These are phyloP conservation scores for Candida wancherniae DNA, from an alignment of 805 yeast genomes.

Conservation along the genomic window DNA sequence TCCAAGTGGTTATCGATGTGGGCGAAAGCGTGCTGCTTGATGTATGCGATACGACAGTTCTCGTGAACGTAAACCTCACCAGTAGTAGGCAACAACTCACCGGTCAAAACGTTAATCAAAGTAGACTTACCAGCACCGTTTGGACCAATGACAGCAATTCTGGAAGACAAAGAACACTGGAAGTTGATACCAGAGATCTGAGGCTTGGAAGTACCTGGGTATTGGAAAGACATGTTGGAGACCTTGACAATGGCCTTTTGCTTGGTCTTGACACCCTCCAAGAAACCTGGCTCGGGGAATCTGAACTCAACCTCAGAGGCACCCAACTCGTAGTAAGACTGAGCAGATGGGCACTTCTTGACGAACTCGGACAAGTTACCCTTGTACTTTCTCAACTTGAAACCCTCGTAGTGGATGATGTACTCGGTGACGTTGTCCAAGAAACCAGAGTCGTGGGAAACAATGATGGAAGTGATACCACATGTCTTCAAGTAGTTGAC, in stretches of 20 bases:
- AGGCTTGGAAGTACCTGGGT: slow-evolving; percentile 97
- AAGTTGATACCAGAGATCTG: slow-evolving; percentile 86
- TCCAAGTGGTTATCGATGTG: slow-evolving; percentile 98
- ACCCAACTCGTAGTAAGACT: slow-evolving; percentile 97
- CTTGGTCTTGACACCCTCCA: slow-evolving; percentile 99
- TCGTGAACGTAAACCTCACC: slow-evolving; percentile 99
- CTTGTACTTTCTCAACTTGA: slow-evolving; percentile 98
- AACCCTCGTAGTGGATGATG: slow-evolving; percentile 99
- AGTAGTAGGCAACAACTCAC: slow-evolving; percentile 95
- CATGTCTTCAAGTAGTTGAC: slow-evolving; percentile 98
- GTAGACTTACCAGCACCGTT: slow-evolving; percentile 99
- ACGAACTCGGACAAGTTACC: slow-evolving; percentile 99
- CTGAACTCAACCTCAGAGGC: slow-evolving; percentile 95
- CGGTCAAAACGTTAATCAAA: slow-evolving; percentile 96
- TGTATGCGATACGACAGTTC: slow-evolving; percentile 99
- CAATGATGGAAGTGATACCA: slow-evolving; percentile 97
- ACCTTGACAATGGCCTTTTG: slow-evolving; percentile 99
- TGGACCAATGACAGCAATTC: slow-evolving; percentile 99
- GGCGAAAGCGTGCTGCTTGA: slow-evolving; percentile 99
- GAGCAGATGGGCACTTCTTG: slow-evolving; percentile 97
- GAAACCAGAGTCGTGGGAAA: slow-evolving; percentile 99
- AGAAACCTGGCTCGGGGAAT: slow-evolving; percentile 99
- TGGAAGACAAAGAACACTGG: slow-evolving; percentile 98
- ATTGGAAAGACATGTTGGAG: slow-evolving; percentile 96
- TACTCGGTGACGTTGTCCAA: slow-evolving; percentile 95